Evolutionary conservation across 306 rosid genomes (phyloP).

Genomic region (Pyrus betulifolia): DNA sequence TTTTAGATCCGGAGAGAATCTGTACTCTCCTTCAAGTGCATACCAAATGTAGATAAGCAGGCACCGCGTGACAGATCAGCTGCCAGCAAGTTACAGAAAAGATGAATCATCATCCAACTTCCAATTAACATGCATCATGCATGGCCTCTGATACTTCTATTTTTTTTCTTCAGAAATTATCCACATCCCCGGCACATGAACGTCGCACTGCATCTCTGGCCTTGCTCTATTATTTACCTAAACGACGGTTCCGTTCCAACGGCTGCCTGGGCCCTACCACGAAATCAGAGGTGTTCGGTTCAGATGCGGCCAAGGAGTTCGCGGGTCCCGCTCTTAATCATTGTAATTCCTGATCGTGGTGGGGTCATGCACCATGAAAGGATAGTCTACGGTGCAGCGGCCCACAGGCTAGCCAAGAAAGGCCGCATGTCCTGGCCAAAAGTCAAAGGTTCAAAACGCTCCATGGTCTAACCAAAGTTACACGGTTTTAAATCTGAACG

Average conservation of each 20-base stretch:
- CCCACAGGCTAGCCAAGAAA: neutral
- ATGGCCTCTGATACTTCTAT: neutral
- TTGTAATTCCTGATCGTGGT: slow-evolving; percentile 2
- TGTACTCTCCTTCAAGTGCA: too few relatives aligned
- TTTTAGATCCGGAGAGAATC: too few relatives aligned
- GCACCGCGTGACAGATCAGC: neutral
- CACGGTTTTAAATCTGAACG: too few relatives aligned
- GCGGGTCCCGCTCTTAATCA: slow-evolving; percentile 3
- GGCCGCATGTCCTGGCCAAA: neutral
- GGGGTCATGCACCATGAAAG: neutral
- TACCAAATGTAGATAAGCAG: too few relatives aligned
- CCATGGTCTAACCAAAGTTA: too few relatives aligned
- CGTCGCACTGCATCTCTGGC: neutral
- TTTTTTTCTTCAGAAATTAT: neutral
- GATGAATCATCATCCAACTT: neutral
- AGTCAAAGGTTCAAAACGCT: neutral
- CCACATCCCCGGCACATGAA: neutral
- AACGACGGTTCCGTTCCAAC: neutral
- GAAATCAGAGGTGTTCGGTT: neutral
- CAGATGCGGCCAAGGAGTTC: slow-evolving; percentile 1
- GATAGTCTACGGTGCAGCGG: neutral
- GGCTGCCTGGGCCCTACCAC: slow-evolving; percentile 4
- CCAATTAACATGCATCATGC: neutral
- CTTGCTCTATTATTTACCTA: neutral
- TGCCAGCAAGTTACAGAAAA: neutral